Evolutionary conservation across 192 early-diverging fungal genomes (phyloP).

Genomic region (Backusella tuberculispora): DNA sequence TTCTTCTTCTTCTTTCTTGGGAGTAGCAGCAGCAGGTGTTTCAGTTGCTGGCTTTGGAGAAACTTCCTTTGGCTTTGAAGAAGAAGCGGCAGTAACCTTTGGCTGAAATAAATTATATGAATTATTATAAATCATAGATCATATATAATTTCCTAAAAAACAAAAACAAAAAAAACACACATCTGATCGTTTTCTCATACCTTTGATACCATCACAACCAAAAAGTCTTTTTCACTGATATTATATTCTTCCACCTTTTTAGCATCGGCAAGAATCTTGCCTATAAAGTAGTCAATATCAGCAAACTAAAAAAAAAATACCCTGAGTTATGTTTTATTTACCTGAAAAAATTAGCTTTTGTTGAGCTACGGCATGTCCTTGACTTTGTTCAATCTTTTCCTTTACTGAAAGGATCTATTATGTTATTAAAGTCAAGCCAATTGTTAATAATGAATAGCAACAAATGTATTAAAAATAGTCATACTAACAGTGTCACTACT

Average conservation of each 20-base stretch:
- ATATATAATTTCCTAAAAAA: neutral
- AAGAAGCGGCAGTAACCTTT: constrained; percentile 44
- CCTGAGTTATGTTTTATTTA: constrained; percentile 31
- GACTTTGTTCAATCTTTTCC: constrained; percentile 68
- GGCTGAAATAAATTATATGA: constrained; percentile 40
- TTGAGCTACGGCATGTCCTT: constrained; percentile 68
- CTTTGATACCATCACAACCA: constrained; percentile 96
- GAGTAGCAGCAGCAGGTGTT: constrained; percentile 44
- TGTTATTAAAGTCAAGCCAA: neutral
- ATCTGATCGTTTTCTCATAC: constrained; percentile 50
- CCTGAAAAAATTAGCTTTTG: constrained; percentile 93
- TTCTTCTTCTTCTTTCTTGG: constrained; percentile 43
- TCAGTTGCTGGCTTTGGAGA: constrained; percentile 33
- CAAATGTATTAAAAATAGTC: neutral
- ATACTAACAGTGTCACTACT: constrained; percentile 56
- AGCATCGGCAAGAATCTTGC: constrained; percentile 87
- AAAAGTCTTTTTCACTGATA: constrained; percentile 90
- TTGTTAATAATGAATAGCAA: neutral
- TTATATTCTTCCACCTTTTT: constrained; percentile 74
- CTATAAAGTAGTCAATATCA: constrained; percentile 42
- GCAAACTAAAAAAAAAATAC: constrained; percentile 2
- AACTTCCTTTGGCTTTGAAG: constrained; percentile 12
- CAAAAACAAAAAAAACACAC: neutral
- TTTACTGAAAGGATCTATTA: constrained; percentile 78
- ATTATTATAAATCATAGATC: neutral